Conservation (phyloP, 495 filamentous ascomycete species). For the Hapsidospora chrysogenum region DNA sequence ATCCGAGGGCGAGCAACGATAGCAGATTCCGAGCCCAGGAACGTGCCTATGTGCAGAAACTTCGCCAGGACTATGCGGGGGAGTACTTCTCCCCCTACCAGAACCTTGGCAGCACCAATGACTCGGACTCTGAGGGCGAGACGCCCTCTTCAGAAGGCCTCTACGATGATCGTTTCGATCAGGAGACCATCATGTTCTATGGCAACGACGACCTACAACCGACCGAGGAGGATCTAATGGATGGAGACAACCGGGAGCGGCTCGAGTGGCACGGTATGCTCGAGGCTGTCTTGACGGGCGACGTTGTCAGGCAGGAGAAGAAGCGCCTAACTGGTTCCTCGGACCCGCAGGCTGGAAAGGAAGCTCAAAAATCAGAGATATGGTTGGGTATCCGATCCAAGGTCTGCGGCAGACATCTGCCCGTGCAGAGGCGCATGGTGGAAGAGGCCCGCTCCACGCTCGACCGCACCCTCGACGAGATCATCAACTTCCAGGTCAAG, state of each 20-base stretch:
- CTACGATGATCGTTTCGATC: constrained; percentile 73
- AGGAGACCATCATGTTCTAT: constrained; percentile 77
- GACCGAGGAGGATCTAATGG: constrained; percentile 73
- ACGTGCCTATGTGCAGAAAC: constrained; percentile 28
- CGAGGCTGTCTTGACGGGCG: constrained; percentile 83
- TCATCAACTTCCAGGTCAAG: constrained; percentile 84
- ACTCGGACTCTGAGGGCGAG: constrained; percentile 72
- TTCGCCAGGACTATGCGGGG: constrained; percentile 42
- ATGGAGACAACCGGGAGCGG: constrained; percentile 75
- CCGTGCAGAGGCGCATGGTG: constrained; percentile 65
- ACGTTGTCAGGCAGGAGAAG: constrained; percentile 96
- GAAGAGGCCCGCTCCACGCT: constrained; percentile 60
- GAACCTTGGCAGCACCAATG: constrained; percentile 45
- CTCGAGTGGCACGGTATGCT: constrained; percentile 98
- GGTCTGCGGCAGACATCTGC: constrained; percentile 64
- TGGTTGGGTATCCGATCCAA: constrained; percentile 80
- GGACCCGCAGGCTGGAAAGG: constrained; percentile 54
- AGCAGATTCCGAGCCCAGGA: constrained; percentile 34
- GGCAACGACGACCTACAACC: constrained; percentile 76
- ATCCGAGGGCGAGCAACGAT: constrained; percentile 55
- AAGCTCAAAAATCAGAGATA: constrained; percentile 60
- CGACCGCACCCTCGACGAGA: constrained; percentile 60
- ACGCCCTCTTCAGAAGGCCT: constrained; percentile 73
- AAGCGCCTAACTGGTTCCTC: constrained; percentile 74
- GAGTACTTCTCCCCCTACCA: constrained; percentile 66